Evolutionary conservation across 2,329 filamentous ascomycete genomes (phyloP), one percentile per base, ranked within the genome.

Genomic region (Fusarium redolens): DNA sequence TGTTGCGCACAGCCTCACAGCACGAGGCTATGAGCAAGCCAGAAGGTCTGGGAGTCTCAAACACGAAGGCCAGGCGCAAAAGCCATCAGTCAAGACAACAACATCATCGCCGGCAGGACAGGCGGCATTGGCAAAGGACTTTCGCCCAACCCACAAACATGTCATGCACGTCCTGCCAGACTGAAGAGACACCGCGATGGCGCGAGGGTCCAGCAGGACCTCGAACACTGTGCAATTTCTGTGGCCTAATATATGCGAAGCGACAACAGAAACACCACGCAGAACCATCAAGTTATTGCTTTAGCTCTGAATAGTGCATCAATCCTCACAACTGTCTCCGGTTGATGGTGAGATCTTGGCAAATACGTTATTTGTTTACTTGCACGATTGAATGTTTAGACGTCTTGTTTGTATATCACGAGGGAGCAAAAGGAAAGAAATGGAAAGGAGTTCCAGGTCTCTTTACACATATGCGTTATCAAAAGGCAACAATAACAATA

Each of bases 141-240:
- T 1, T 5, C 2, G 0, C 12, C 3, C 48, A 15, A 12, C 31
- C 12, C 2, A 6, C 3, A 7, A 35, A 14, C 4, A 8, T 3
- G 5, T 11, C 13, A 15, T 52, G 48, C 13, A 37, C 4, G 2
- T 52, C n/a, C 13, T 52, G 48, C 9, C 31, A 3, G 4, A 37
- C 31, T 20, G 9, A 15, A 7, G 6, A 25, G 3, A 52, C 48
- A 15, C 48, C 48, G 11, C n/a, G 4, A 28, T 52, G 48, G 48
- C 31, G 48, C 2, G 1, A 15, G 1, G 48, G 48, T 3, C 48
- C 31, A 7, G 8, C 17, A 28, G 31, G 48, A 28, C 31, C 48
- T 15, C 9, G 22, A 15, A 52, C 48, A 9, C 31, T 52, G 12
- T 52, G 48, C 6, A 52, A 52, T 14, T 25, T 52, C 9, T 52